Conservation (phyloP, 257 asterid genomes). For the Gentiana macrophylla region DNA sequence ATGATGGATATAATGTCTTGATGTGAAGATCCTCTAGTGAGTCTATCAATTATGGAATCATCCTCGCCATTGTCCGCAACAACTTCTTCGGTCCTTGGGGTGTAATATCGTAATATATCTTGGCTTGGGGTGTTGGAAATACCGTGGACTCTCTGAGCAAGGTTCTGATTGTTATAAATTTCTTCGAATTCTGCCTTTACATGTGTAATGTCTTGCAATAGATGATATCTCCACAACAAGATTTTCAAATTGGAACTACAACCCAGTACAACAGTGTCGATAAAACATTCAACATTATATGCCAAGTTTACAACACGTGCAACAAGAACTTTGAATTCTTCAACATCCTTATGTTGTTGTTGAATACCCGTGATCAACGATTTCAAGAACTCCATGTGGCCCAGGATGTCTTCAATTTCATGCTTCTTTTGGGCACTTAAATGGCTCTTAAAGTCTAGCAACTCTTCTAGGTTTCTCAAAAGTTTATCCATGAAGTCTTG, state of each 20-base stretch:
- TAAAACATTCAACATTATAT: slow-evolving; percentile 8
- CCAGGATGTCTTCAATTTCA: not conserved
- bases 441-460: not conserved
- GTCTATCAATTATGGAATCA: not conserved
- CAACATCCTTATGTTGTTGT: not conserved
- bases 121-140: not conserved
- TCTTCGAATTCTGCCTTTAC: not conserved
- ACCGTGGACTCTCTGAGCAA: not conserved
- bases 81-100: not conserved
- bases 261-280: slow-evolving; percentile 5
- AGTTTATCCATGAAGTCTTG: slow-evolving; percentile 1
- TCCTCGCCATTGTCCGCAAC: not conserved
- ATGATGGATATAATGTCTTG: not conserved
- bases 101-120: no score
- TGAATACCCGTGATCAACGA: not conserved
- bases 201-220: not conserved
- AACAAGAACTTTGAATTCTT: not conserved
- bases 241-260: not conserved
- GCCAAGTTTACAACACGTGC: not conserved
- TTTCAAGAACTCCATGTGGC: slow-evolving; percentile 1
- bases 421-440: not conserved
- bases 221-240: slow-evolving; percentile 4
- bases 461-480: not conserved
- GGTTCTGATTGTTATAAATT: not conserved
- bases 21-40: not conserved